Evolutionary conservation across 306 rosid genomes (phyloP).

Genomic region (Vicia faba): DNA sequence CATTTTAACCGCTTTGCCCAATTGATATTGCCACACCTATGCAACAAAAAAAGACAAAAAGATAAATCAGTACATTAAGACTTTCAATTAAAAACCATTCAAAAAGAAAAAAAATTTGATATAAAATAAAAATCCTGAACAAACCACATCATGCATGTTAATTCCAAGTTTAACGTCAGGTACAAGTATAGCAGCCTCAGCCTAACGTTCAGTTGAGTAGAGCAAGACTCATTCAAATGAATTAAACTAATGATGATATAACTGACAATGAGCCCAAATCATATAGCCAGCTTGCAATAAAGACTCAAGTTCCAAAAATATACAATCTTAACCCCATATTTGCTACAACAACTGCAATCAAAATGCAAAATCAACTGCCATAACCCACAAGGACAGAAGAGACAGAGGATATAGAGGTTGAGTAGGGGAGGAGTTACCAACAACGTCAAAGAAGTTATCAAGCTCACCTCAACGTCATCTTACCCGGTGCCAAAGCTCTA

Average conservation of each 20-base stretch:
- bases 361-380: slow-evolving; percentile 36
- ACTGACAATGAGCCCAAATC: slow-evolving; percentile 24
- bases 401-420: slow-evolving; percentile 6
- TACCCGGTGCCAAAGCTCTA: neutral
- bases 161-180: slow-evolving; percentile 3
- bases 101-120: too few species aligned
- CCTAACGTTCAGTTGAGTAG: slow-evolving; percentile 9
- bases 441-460: neutral
- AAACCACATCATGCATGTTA: slow-evolving; percentile 19
- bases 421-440: slow-evolving; percentile 5
- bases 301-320: slow-evolving; percentile 25
- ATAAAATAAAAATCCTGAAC: neutral
- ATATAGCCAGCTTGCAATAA: slow-evolving; percentile 11
- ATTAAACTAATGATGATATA: slow-evolving; percentile 13
- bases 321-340: slow-evolving; percentile 13
- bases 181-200: neutral
- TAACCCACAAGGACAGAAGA: slow-evolving; percentile 30
- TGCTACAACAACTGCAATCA: slow-evolving; percentile 23
- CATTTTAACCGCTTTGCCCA: slow-evolving; percentile 98
- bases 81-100: slow-evolving; percentile 4
- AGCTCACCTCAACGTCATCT: neutral
- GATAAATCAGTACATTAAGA: slow-evolving; percentile 22
- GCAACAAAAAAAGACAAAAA: slow-evolving; percentile 13
- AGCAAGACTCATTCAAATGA: slow-evolving; percentile 6
- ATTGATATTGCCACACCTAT: slow-evolving; percentile 96